Evolutionary conservation across 23 red algal species (phyloP), one percentile per base, ranked within the genome.

Genomic region (Agarophyton chilense): DNA sequence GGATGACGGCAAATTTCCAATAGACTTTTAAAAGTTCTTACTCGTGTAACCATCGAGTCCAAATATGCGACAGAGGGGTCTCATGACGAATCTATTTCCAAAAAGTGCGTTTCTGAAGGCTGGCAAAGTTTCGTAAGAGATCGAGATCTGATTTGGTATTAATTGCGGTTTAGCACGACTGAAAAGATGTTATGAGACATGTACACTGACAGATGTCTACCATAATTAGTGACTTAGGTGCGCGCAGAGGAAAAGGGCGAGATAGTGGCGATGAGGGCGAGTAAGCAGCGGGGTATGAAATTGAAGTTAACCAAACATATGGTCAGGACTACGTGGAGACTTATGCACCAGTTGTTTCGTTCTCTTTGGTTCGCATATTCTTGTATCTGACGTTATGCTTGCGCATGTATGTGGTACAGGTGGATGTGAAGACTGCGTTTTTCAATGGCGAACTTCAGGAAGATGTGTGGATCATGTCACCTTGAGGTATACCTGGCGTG

Each of bases 21-120:
- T 28, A 22, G 35, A 24, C 24, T 89, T 89, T 63, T 71, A 53
- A 36, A 61, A 29, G 67, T 89, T 53, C n/a, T 89, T 22, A 79
- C 71, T 5, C 66, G 85, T 17, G 33, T 78, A 16, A 49, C 85
- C 3, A 63, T 78, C 13, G 85, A 70, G 0, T 18, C 56, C 7
- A 26, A 14, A 18, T 6, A 36, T 65, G 31, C 22, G 60, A 65
- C 8, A 9, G 0, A 65, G 31, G 12, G 4, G 6, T 26, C 28
- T 35, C 60, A 36, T 10, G 35, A 29, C 10, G 32, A 26, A 33
- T 35, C 26, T 26, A 26, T 26, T 36, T 65, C 9, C 28, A 13
- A 11, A 14, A 14, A 62, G 31, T 31, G 25, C 14, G 33, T 6
- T 36, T 26, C 31, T 33, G 29, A 65, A 17, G 32, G 31, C 31